These are phyloP conservation scores for Sodiomyces alkalinus DNA, from an alignment of 2,329 filamentous ascomycete genomes.

Conservation along the genomic window DNA sequence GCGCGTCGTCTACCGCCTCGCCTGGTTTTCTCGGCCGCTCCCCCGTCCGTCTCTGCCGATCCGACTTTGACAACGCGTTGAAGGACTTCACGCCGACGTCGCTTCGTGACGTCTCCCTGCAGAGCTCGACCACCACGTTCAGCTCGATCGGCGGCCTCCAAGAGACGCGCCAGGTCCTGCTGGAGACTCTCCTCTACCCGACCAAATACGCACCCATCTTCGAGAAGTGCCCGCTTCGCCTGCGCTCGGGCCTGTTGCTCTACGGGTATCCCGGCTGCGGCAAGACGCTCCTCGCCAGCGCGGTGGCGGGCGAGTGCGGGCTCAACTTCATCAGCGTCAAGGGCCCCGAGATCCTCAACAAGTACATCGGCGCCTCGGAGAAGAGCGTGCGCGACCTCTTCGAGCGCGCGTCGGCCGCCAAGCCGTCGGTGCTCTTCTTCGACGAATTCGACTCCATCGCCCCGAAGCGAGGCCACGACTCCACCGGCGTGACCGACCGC, in stretches of 20 bases:
- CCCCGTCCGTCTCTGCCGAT: conserved; percentile 48
- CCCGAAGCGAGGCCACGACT: conserved; percentile 91
- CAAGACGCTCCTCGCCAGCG: conserved; percentile 88
- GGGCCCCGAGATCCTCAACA: conserved; percentile 95
- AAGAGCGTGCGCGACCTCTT: conserved; percentile 94
- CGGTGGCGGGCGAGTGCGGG: conserved; percentile 93
- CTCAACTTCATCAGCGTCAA: conserved; percentile 98
- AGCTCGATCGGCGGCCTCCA: conserved; percentile 79
- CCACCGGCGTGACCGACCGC: conserved; percentile 93
- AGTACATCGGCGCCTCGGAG: conserved; percentile 95
- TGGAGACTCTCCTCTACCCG: conserved; percentile 92
- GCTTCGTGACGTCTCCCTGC: conserved; percentile 82
- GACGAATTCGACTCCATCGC: conserved; percentile 98
- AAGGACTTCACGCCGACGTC: conserved; percentile 92
- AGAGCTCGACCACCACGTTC: conserved; percentile 86
- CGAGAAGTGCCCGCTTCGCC: conserved; percentile 82
- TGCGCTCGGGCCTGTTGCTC: conserved; percentile 80
- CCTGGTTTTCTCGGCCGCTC: conserved; percentile 20
- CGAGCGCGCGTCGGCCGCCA: conserved; percentile 77
- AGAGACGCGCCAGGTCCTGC: conserved; percentile 74
- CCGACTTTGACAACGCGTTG: conserved; percentile 72
- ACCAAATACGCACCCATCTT: conserved; percentile 98
- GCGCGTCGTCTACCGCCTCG: conserved; percentile 28
- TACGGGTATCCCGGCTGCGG: conserved; percentile 95
- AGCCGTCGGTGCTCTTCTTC: conserved; percentile 92